Percentiles rank a stretch among this genome's conserved stretches.
Evolutionary conservation across 169 alveolate species (phyloP).

Genomic region (Plasmodium gaboni): DNA sequence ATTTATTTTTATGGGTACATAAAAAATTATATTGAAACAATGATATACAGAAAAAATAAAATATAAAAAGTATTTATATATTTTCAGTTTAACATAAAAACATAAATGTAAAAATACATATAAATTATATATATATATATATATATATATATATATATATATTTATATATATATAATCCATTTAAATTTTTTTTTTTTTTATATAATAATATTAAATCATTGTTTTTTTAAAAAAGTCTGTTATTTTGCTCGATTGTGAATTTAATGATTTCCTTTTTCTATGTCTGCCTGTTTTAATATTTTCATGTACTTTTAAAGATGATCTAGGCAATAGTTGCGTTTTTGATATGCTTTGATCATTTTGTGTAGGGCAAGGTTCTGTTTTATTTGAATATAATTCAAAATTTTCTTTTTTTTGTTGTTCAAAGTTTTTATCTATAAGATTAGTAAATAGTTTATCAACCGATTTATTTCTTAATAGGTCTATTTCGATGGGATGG

Average conservation of each 20-base stretch:
- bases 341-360: background rate
- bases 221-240: slow-evolving; percentile 51
- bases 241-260: slow-evolving; percentile 52
- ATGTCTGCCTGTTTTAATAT: background rate
- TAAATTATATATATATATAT: too few species aligned
- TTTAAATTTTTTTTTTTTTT: too few species aligned
- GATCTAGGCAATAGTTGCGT: background rate
- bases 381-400: slow-evolving; percentile 27
- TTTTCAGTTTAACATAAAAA: background rate
- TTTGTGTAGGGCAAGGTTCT: slow-evolving; percentile 7
- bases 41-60: background rate
- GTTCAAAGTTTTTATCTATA: background rate
- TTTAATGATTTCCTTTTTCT: slow-evolving; percentile 22
- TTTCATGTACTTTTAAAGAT: slow-evolving; percentile 8
- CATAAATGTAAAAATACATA: background rate
- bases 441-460: slow-evolving; percentile 38
- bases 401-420: background rate
- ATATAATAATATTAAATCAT: background rate
- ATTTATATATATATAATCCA: too few species aligned
- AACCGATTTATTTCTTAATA: slow-evolving; percentile 34
- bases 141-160: too few species aligned
- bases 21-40: background rate
- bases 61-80: background rate
- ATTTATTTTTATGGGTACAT: background rate
- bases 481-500: slow-evolving; percentile 49